These are phyloP conservation scores for Lipomyces spencermartinsiae DNA, from an alignment of 805 yeast genomes.

Conservation along the genomic window DNA sequence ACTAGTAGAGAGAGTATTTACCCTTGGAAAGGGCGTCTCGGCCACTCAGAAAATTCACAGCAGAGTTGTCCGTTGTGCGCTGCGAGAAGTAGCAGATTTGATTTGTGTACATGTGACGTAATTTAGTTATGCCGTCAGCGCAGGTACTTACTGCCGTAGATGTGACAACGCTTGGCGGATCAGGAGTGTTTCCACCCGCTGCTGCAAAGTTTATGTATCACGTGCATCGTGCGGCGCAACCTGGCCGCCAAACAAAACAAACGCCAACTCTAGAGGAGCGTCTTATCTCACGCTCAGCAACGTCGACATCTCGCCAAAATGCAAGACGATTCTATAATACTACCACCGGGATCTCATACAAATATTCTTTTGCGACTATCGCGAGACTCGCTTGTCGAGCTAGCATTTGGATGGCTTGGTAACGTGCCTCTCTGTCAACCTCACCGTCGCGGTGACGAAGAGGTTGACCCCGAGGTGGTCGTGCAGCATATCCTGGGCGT, in stretches of 20 bases:
- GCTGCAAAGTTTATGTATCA: neutral
- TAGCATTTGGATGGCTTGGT: constrained; percentile 26
- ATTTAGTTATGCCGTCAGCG: neutral
- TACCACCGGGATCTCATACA: constrained; percentile 21
- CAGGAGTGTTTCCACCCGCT: neutral
- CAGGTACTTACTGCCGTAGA: neutral
- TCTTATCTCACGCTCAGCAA: neutral
- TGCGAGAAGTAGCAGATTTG: neutral
- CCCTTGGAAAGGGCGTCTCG: neutral
- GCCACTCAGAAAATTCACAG: neutral
- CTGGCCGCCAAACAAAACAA: neutral
- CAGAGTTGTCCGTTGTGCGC: neutral
- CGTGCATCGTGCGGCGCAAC: neutral
- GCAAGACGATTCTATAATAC: constrained; percentile 19
- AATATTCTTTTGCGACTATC: constrained; percentile 15
- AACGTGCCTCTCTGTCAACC: constrained; percentile 18
- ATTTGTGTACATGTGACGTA: neutral
- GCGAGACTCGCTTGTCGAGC: constrained; percentile 14
- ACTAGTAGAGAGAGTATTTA: neutral
- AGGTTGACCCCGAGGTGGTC: constrained; percentile 32
- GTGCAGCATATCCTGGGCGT: constrained; percentile 8
- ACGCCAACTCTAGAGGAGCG: no score
- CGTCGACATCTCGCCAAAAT: constrained; percentile 1
- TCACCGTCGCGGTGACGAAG: constrained; percentile 10
- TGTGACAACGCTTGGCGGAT: neutral